phyloP scores from a whole-genome alignment of 805 yeast genomes.

The Saccharomycopsis sp. region DNA sequence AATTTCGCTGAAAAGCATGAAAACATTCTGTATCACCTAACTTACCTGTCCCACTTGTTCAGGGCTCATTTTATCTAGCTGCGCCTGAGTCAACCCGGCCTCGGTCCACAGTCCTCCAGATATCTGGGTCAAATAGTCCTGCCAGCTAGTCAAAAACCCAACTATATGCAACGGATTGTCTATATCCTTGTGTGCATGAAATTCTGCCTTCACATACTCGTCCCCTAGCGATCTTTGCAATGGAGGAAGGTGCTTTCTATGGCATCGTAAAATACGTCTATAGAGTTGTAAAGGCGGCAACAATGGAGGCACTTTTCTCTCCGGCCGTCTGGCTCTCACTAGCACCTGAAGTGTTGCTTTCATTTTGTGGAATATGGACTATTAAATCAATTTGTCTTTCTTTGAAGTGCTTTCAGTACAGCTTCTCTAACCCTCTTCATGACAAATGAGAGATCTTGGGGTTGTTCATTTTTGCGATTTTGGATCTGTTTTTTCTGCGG shows the following conservation, averaged over 20 bases:
- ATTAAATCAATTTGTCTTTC: too few relatives aligned
- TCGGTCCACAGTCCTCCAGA: constrained; percentile 59
- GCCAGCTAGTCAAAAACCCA: constrained; percentile 94
- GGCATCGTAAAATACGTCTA: constrained; percentile 78
- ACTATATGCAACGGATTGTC: constrained; percentile 92
- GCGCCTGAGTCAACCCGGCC: constrained; percentile 52
- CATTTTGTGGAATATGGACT: neutral
- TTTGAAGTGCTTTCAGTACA: too few relatives aligned
- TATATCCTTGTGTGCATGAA: constrained; percentile 69
- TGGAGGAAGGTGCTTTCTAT: constrained; percentile 50
- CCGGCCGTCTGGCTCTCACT: constrained; percentile 21
- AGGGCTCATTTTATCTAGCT: constrained; percentile 77
- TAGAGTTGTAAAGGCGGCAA: constrained; percentile 80
- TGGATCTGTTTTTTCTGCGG: neutral
- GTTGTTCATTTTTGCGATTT: neutral
- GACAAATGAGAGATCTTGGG: too few relatives aligned
- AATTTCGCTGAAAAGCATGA: neutral
- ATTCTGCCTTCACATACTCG: constrained; percentile 82
- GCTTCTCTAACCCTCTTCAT: too few relatives aligned
- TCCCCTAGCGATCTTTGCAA: constrained; percentile 80
- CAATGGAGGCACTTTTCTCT: constrained; percentile 38
- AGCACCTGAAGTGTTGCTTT: constrained; percentile 7
- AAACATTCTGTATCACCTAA: neutral
- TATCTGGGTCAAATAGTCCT: constrained; percentile 61
- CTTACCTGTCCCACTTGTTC: constrained; percentile 78